Conservation (phyloP, 2,329 filamentous ascomycete species). For the Aspergillus sp. region DNA sequence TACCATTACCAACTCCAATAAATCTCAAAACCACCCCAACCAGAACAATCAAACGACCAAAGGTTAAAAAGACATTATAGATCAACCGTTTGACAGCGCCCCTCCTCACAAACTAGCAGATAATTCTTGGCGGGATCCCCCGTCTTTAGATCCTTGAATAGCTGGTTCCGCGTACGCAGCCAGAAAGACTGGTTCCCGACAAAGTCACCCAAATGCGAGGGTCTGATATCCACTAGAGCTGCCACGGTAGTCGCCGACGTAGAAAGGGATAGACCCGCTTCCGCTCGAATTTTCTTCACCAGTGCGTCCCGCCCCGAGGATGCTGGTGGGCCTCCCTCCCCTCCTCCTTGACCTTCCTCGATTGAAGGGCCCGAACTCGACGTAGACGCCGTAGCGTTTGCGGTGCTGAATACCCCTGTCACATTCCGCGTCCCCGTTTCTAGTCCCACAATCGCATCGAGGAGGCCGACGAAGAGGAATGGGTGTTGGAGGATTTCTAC, state of each 20-base stretch:
- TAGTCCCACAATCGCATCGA: slow-evolving; percentile 72
- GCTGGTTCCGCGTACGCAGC: slow-evolving; percentile 37
- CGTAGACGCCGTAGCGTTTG: slow-evolving; percentile 17
- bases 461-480: slow-evolving; percentile 81
- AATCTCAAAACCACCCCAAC: background rate
- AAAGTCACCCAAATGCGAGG: slow-evolving; percentile 34
- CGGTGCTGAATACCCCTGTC: slow-evolving; percentile 53
- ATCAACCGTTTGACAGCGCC: slow-evolving; percentile 37
- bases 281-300: slow-evolving; percentile 32
- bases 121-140: slow-evolving; percentile 37
- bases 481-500: slow-evolving; percentile 90
- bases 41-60: background rate
- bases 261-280: slow-evolving; percentile 33
- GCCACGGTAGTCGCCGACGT: slow-evolving; percentile 35
- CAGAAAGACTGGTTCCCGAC: slow-evolving; percentile 38
- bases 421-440: slow-evolving; percentile 67
- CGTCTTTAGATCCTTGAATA: slow-evolving; percentile 39
- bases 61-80: slow-evolving; percentile 19
- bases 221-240: slow-evolving; percentile 39
- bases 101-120: slow-evolving; percentile 40
- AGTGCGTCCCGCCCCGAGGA: slow-evolving; percentile 29
- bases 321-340: slow-evolving; percentile 16
- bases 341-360: slow-evolving; percentile 10
- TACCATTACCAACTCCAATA: background rate
- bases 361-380: slow-evolving; percentile 9